Evolutionary conservation across 2,329 filamentous ascomycete genomes (phyloP), one percentile per base, ranked within the genome.

Genomic region (Sphaerulina musiva): DNA sequence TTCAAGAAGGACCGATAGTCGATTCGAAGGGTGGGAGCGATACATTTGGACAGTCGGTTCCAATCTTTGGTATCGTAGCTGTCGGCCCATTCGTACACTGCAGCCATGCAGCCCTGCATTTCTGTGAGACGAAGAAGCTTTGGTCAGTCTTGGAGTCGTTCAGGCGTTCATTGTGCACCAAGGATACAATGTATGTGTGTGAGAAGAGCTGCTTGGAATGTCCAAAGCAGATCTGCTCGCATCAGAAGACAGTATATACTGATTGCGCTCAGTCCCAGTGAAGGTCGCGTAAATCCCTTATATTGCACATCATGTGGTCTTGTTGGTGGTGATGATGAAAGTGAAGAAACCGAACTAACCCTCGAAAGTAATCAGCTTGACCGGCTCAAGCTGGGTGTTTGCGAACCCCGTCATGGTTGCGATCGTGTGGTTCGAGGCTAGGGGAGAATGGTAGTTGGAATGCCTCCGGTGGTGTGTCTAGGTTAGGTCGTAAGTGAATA

Each of bases 61-160:
- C 82, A 85, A 71, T 85, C 80, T 70, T 85, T 85, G 68, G 76
- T 77, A 69, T 84, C 81, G 69, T 84, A 84, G 73, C 78, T 81
- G 68, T 83, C 81, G 53, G 80, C 81, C 82, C 82, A 85, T 64
- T 83, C 78, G 68, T 80, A 83, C 62, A 75, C 72, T 61, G 66
- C 67, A 58, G 66, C 65, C 68, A 70, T 70, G 66, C 68, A 70
- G 62, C 67, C 68, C 65, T 69, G 68, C 65, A 68, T 69, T 57
- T 70, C 67, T 68, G 60, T 14, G 44, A 17, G 20, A 29, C n/a
- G 53, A 14, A 41, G 10, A 10, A n/a, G 9, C 29, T 53, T 4
- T 26, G 4, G 29, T 47, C 6, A 50, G 20, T 51, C 9, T 7
- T 29, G 29, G 8, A 41, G 12, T 39, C 23, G 47, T 29, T 29